A percentile compares a stretch with the other conserved stretches of the same genome.
Evolutionary conservation across 1,139 yeast species (phyloP).

Genomic region (Saccharomyces hybrid): DNA sequence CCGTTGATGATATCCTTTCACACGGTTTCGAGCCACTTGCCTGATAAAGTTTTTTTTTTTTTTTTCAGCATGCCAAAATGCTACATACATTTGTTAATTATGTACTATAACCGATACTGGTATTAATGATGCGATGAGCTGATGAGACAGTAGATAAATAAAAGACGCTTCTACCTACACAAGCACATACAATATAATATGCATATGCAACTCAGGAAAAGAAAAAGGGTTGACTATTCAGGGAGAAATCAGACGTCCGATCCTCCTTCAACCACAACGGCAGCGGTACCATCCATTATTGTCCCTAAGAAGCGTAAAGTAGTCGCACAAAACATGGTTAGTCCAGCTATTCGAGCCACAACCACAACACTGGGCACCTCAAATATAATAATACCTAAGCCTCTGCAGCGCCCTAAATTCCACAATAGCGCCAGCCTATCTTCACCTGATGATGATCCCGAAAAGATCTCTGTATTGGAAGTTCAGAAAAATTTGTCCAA

Average conservation of each 20-base stretch:
- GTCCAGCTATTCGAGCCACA: background rate
- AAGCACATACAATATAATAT: background rate
- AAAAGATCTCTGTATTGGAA: constrained; percentile 3
- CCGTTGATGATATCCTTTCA: background rate
- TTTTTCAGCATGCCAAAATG: background rate
- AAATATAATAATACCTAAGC: background rate
- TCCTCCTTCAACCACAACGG: background rate
- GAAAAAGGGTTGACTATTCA: constrained; percentile 13
- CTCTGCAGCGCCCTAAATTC: background rate
- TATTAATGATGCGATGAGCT: constrained; percentile 3
- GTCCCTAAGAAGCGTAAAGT: background rate
- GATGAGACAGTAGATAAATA: background rate
- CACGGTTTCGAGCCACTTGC: background rate
- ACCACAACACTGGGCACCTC: background rate
- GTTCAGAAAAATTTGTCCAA: constrained; percentile 7
- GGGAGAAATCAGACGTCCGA: background rate
- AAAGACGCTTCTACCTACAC: background rate
- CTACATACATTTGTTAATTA: background rate
- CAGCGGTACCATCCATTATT: background rate
- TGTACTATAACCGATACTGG: background rate
- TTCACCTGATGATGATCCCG: constrained; percentile 2
- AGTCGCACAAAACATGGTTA: background rate
- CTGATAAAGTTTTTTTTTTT: background rate
- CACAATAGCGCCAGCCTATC: background rate
- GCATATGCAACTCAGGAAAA: constrained; percentile 15